phyloP scores from a whole-genome alignment of 495 filamentous ascomycete species.

The Endocarpon pusillum region DNA sequence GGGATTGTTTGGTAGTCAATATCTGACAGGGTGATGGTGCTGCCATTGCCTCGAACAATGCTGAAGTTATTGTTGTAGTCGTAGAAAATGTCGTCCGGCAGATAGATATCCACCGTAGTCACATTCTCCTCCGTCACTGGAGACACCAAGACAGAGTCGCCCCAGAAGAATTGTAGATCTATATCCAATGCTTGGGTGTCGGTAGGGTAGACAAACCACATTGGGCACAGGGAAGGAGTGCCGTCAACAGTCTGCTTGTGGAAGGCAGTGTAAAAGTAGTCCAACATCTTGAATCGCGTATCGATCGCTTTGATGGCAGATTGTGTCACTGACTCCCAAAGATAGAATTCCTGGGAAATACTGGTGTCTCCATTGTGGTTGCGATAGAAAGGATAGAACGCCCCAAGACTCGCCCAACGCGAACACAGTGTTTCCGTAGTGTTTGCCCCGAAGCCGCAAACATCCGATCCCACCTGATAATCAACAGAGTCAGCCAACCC shows the following conservation, averaged over 20 bases:
- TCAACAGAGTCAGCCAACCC: too few species aligned
- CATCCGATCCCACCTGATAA: slow-evolving; percentile 67
- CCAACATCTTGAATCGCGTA: slow-evolving; percentile 57
- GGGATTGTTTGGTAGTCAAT: slow-evolving; percentile 51
- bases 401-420: slow-evolving; percentile 68
- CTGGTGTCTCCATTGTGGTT: slow-evolving; percentile 45
- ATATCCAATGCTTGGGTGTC: slow-evolving; percentile 44
- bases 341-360: slow-evolving; percentile 63
- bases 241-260: slow-evolving; percentile 47
- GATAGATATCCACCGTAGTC: slow-evolving; percentile 52
- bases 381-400: slow-evolving; percentile 71
- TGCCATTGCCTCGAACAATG: slow-evolving; percentile 39
- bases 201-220: slow-evolving; percentile 56
- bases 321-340: slow-evolving; percentile 44
- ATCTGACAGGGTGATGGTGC: slow-evolving; percentile 30
- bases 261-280: slow-evolving; percentile 71
- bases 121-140: slow-evolving; percentile 48
- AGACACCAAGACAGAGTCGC: slow-evolving; percentile 49
- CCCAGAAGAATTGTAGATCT: slow-evolving; percentile 59
- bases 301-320: slow-evolving; percentile 56
- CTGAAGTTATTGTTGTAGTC: slow-evolving; percentile 69
- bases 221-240: slow-evolving; percentile 46
- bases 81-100: slow-evolving; percentile 62
- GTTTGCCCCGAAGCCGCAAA: slow-evolving; percentile 58
- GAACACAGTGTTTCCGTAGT: slow-evolving; percentile 68